These are phyloP conservation scores for Hemileia vastatrix DNA, from an alignment of 1,284 basidiomycete species.

Conservation along the genomic window DNA sequence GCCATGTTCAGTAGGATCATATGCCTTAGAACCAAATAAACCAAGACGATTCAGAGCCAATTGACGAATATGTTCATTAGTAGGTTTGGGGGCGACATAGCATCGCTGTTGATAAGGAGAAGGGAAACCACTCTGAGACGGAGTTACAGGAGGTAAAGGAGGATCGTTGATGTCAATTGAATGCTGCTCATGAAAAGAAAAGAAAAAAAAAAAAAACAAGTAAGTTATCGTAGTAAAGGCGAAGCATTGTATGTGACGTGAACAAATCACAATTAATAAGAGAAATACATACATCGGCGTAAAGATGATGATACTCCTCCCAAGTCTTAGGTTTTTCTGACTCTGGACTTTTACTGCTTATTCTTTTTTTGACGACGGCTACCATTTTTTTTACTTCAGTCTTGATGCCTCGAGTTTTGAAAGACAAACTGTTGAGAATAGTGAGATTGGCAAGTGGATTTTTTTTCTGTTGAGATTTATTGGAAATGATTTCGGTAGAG, in stretches of 20 bases:
- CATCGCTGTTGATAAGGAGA: constrained; percentile 24
- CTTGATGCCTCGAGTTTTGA: neutral
- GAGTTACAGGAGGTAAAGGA: constrained; percentile 24
- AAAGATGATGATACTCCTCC: constrained; percentile 26
- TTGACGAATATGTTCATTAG: constrained; percentile 27
- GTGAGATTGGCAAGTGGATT: neutral
- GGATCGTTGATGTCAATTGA: constrained; percentile 32
- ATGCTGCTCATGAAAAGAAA: constrained; percentile 7
- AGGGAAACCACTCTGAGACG: neutral
- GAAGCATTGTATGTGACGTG: neutral
- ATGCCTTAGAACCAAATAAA: constrained; percentile 25
- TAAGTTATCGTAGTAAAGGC: neutral
- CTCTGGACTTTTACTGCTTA: constrained; percentile 26
- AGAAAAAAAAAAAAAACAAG: neutral
- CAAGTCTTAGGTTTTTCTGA: constrained; percentile 28
- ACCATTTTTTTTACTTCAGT: neutral
- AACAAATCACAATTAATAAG: neutral
- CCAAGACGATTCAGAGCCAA: constrained; percentile 31
- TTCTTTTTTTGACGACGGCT: neutral
- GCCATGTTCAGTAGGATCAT: neutral
- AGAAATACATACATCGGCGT: constrained; percentile 25
- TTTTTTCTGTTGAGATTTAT: too few species aligned
- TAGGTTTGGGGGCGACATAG: constrained; percentile 25
- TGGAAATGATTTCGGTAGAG: constrained; percentile 13
- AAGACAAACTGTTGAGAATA: neutral